Percentiles rank a stretch among this genome's conserved stretches.
Evolutionary conservation across 805 yeast species (phyloP).

Genomic region (Candida ovalis): DNA sequence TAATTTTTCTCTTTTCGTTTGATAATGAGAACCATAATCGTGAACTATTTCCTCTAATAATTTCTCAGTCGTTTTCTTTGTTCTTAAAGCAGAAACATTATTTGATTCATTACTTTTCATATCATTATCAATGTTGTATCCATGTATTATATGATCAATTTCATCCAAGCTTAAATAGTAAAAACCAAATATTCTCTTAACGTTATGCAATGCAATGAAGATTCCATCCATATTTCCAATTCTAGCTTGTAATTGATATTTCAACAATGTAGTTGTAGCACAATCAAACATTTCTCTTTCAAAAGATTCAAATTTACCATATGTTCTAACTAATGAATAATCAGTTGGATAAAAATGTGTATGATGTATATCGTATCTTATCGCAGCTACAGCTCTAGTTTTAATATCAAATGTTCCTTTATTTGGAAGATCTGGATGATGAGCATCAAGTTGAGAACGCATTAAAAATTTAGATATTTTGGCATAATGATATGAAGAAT

Average conservation of each 20-base stretch:
- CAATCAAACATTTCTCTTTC: constrained; percentile 78
- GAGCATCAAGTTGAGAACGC: constrained; percentile 90
- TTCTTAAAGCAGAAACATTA: not conserved
- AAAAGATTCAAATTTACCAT: constrained; percentile 74
- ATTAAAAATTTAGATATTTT: constrained; percentile 63
- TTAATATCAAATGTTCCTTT: constrained; percentile 90
- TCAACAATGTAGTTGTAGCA: constrained; percentile 69
- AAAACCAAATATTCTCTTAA: constrained; percentile 78
- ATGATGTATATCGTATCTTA: constrained; percentile 70
- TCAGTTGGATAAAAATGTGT: constrained; percentile 51
- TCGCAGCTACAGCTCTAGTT: constrained; percentile 85
- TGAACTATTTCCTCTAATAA: constrained; percentile 17
- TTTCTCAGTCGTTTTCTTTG: constrained; percentile 4
- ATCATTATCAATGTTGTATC: constrained; percentile 19
- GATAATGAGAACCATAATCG: constrained; percentile 29
- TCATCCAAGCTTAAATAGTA: constrained; percentile 76
- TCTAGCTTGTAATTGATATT: constrained; percentile 87
- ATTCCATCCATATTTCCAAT: constrained; percentile 98
- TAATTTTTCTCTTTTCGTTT: constrained; percentile 31
- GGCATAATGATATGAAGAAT: constrained; percentile 63
- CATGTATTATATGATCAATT: constrained; percentile 63
- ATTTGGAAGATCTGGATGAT: constrained; percentile 74
- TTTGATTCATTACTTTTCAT: not conserved
- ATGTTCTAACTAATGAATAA: constrained; percentile 59
- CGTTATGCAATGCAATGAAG: constrained; percentile 86